phyloP scores from a whole-genome alignment of 306 rosid species.

The Glycine soja region DNA sequence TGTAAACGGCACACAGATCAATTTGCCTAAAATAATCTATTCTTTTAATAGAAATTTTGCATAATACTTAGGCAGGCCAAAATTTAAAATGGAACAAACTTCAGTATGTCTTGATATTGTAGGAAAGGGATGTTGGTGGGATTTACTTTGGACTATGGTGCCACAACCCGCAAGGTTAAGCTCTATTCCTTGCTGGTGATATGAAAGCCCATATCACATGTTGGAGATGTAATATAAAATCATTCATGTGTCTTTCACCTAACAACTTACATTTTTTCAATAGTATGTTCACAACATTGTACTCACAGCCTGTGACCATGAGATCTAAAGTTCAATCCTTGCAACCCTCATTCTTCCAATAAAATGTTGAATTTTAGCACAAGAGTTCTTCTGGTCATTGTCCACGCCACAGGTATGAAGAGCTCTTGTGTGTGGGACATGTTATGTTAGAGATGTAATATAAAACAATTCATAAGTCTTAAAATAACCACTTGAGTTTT shows the following conservation, averaged over 20 bases:
- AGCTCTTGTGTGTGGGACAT: background rate
- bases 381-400: background rate
- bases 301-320: background rate
- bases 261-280: background rate
- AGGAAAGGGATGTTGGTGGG: background rate
- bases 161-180: slow-evolving; percentile 19
- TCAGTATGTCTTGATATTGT: background rate
- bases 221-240: background rate
- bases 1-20: slow-evolving; percentile 13
- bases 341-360: background rate
- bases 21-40: background rate
- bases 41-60: background rate
- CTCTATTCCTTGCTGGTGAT: background rate
- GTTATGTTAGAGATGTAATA: background rate
- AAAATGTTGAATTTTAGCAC: background rate
- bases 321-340: background rate
- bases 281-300: background rate
- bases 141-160: background rate
- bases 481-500: background rate
- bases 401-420: background rate
- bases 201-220: background rate
- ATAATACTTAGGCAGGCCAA: background rate
- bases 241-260: background rate
- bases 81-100: background rate
- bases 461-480: background rate